A percentile compares a stretch with the other conserved stretches of the same genome.
Evolutionary conservation across 768 basidiomycete genomes (phyloP).

Genomic region (Boletus sp.): DNA sequence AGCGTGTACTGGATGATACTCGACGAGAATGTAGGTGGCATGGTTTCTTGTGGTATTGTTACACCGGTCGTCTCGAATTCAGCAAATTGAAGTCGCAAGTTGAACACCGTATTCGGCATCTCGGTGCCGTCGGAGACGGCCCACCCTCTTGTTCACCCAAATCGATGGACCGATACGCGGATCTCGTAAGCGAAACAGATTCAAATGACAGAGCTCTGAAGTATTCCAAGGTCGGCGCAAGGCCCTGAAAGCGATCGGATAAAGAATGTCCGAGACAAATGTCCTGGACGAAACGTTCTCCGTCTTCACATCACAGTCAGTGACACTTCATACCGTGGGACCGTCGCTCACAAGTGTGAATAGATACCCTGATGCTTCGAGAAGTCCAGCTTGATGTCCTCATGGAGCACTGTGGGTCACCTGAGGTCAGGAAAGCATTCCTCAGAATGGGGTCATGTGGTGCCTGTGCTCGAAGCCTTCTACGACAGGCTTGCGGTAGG

Average conservation of each 20-base stretch:
- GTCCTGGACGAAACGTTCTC: slow-evolving; percentile 29
- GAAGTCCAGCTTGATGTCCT: slow-evolving; percentile 19
- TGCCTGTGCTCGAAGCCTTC: slow-evolving; percentile 13
- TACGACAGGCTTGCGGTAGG: slow-evolving; percentile 17
- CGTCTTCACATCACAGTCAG: slow-evolving; percentile 27
- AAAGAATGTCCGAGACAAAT: slow-evolving; percentile 17
- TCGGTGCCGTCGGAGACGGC: background rate
- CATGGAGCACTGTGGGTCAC: background rate
- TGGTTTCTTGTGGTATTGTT: slow-evolving; percentile 27
- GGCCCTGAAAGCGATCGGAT: slow-evolving; percentile 20
- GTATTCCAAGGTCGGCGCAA: slow-evolving; percentile 6
- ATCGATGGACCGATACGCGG: slow-evolving; percentile 37
- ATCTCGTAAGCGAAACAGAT: slow-evolving; percentile 23
- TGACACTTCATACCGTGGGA: background rate
- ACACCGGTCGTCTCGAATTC: slow-evolving; percentile 23
- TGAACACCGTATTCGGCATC: background rate
- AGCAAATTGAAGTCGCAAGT: slow-evolving; percentile 18
- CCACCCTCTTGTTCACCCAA: slow-evolving; percentile 33
- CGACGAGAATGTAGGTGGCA: slow-evolving; percentile 15
- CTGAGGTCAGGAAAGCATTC: slow-evolving; percentile 16
- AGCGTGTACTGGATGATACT: background rate
- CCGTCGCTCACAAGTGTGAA: background rate
- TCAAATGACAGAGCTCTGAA: background rate
- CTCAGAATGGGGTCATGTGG: slow-evolving; percentile 9
- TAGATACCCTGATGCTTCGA: slow-evolving; percentile 23